Percentiles rank a stretch among this genome's conserved stretches.
Conservation (phyloP, 305 asterid genomes). For the Euphrasia arctica region DNA sequence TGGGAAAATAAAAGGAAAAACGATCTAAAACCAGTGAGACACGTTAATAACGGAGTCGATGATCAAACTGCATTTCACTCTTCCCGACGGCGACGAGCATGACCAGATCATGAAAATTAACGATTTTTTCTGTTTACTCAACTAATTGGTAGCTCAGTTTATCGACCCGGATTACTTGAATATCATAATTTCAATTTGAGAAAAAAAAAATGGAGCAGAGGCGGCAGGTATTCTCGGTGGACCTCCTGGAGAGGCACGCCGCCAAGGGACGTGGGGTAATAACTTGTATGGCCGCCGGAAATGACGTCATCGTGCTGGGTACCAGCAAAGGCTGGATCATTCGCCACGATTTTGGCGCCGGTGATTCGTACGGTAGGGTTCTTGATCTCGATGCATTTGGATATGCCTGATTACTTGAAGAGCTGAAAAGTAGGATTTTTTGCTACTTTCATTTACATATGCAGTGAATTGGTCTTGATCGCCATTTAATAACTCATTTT, state of each 20-base stretch:
- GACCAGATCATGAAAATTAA: background rate
- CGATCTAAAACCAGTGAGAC: too few species aligned
- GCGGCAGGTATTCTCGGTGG: constrained; percentile 89
- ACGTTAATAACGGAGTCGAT: too few species aligned
- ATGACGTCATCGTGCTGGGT: constrained; percentile 83
- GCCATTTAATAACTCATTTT: too few species aligned
- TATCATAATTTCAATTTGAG: background rate
- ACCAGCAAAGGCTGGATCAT: constrained; percentile 92
- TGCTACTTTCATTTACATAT: too few species aligned
- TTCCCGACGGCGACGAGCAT: background rate
- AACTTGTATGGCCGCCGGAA: constrained; percentile 96
- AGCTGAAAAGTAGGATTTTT: too few species aligned
- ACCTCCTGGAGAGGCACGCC: constrained; percentile 84
- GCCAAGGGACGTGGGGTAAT: constrained; percentile 86
- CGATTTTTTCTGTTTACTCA: constrained; percentile 7
- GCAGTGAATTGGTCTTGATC: too few species aligned
- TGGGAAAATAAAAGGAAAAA: too few species aligned
- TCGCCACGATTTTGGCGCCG: constrained; percentile 86
- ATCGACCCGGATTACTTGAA: constrained; percentile 13
- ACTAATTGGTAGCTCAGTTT: background rate
- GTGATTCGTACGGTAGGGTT: constrained; percentile 65
- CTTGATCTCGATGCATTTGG: background rate
- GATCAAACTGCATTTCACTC: too few species aligned
- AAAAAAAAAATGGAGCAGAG: constrained; percentile 47
- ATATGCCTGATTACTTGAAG: background rate